phyloP scores from a whole-genome alignment of 192 early-diverging fungal genomes.

The Backusella westeae region DNA sequence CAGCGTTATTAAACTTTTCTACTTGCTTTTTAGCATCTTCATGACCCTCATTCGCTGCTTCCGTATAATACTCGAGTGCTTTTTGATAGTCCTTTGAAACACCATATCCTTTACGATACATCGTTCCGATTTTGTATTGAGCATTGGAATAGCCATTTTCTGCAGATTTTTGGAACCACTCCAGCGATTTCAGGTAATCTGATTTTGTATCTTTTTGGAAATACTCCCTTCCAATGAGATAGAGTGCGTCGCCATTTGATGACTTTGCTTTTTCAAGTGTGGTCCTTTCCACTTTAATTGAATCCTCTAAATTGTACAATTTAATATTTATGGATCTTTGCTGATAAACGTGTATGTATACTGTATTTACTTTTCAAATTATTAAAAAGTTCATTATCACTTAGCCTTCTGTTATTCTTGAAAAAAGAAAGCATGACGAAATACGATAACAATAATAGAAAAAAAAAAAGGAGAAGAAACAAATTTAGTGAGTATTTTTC shows the following conservation, averaged over 20 bases:
- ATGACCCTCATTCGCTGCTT: background rate
- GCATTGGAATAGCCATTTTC: background rate
- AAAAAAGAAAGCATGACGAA: background rate
- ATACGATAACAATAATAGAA: background rate
- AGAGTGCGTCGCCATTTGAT: background rate
- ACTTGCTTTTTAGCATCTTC: background rate
- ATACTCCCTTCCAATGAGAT: background rate
- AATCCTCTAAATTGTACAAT: background rate
- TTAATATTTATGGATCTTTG: background rate
- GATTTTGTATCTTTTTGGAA: background rate
- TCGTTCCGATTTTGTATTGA: background rate
- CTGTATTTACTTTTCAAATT: background rate
- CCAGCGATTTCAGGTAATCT: background rate
- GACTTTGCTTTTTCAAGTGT: constrained; percentile 1
- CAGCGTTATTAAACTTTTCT: background rate
- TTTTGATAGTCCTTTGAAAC: constrained; percentile 2
- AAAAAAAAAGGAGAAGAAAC: background rate
- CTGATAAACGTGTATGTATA: background rate
- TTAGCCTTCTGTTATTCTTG: background rate
- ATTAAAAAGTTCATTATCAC: background rate
- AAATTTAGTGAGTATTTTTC: background rate
- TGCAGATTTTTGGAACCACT: background rate
- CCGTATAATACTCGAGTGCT: background rate
- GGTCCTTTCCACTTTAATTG: background rate
- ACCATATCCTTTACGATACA: constrained; percentile 4